phyloP scores from a whole-genome alignment of 345 rosid genomes.

The Ceriops zippeliana region DNA sequence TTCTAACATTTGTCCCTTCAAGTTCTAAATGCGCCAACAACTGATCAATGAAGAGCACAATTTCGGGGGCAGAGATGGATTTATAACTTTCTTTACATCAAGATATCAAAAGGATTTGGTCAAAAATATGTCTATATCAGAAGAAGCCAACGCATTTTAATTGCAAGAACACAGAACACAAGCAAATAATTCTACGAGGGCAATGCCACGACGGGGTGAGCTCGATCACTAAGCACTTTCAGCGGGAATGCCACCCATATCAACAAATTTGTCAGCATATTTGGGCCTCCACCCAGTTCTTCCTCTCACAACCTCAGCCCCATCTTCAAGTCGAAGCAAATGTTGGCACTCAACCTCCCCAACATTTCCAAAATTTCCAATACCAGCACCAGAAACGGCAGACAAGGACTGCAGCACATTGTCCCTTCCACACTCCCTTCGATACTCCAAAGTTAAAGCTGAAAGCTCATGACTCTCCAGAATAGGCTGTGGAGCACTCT shows the following conservation, averaged over 20 bases:
- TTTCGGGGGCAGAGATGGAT: constrained; percentile 6
- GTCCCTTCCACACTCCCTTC: constrained; percentile 96
- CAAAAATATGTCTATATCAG: constrained; percentile 11
- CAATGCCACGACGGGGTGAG: constrained; percentile 10
- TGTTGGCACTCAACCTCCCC: constrained; percentile 81
- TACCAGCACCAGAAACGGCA: constrained; percentile 45
- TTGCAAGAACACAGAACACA: constrained; percentile 22
- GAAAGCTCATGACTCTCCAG: constrained; percentile 83
- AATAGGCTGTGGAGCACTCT: constrained; percentile 84
- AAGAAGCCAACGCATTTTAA: constrained; percentile 23
- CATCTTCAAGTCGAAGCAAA: constrained; percentile 81
- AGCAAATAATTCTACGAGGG: constrained; percentile 28
- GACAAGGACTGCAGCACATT: constrained; percentile 88
- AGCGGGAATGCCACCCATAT: constrained; percentile 35
- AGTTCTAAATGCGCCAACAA: no score
- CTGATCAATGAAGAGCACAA: no score
- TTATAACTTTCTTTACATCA: constrained; percentile 15
- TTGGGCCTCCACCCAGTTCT: constrained; percentile 92
- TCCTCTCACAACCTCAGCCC: constrained; percentile 89
- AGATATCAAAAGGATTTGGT: constrained; percentile 7
- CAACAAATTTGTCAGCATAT: constrained; percentile 13
- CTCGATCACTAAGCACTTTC: constrained; percentile 27
- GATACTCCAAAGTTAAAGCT: constrained; percentile 76
- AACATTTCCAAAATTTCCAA: constrained; percentile 35
- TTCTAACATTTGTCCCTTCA: no score